These are phyloP conservation scores for Pisolithus sp. DNA, from an alignment of 768 basidiomycete species.

Conservation along the genomic window DNA sequence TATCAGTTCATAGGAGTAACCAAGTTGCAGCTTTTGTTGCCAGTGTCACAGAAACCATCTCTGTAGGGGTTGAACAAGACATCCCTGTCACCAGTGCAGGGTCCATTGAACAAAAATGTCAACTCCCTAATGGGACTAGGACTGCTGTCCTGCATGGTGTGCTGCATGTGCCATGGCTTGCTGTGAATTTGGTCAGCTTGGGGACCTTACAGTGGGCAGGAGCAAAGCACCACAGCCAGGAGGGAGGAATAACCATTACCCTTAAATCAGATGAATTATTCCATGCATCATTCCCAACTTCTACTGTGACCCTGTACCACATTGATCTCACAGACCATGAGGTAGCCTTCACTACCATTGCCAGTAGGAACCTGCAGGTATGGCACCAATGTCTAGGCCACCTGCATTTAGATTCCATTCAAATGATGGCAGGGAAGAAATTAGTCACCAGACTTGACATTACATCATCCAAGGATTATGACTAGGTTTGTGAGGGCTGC, in stretches of 20 bases:
- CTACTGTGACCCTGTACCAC: constrained; percentile 5
- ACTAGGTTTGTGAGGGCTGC: constrained; percentile 27
- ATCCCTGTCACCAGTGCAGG: constrained; percentile 6
- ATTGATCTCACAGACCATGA: constrained; percentile 3
- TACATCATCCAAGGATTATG: constrained; percentile 9
- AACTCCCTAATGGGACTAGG: constrained; percentile 2
- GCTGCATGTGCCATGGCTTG: constrained; percentile 12
- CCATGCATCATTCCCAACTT: neutral
- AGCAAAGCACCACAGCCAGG: constrained; percentile 1
- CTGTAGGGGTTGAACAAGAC: constrained; percentile 11
- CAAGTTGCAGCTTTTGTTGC: no score
- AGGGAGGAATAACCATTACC: constrained; percentile 1
- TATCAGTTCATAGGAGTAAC: no score
- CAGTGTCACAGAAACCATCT: no score
- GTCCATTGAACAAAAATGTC: constrained; percentile 11
- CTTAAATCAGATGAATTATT: constrained; percentile 4
- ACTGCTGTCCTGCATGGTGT: constrained; percentile 7
- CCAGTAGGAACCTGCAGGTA: constrained; percentile 9
- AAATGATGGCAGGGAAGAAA: neutral
- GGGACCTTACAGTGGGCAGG: constrained; percentile 9
- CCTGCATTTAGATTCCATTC: constrained; percentile 12
- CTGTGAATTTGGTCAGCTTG: constrained; percentile 12
- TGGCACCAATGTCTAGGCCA: constrained; percentile 27
- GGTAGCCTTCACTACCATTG: constrained; percentile 6
- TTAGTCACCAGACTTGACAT: constrained; percentile 23